Conservation (phyloP, 2,329 filamentous ascomycete species). For the Leptographium galeiforme region DNA sequence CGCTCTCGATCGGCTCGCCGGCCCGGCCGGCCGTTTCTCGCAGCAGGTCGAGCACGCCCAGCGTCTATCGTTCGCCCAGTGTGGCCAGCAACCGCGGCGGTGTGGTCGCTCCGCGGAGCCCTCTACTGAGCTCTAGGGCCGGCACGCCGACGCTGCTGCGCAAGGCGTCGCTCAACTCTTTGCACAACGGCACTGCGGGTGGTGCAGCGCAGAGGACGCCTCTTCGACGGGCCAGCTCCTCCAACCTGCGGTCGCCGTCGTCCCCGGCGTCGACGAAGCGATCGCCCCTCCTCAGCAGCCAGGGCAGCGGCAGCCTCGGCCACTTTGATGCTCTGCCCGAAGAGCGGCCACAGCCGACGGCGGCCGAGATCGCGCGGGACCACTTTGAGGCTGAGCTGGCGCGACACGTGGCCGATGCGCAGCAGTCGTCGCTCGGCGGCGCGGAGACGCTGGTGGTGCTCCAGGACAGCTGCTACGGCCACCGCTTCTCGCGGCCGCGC, state of each 20-base stretch:
- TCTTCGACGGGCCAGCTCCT: conserved; percentile 35
- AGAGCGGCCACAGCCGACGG: conserved; percentile 23
- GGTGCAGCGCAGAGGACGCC: conserved; percentile 11
- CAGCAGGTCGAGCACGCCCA: neutral
- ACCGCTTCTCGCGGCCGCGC: conserved; percentile 75
- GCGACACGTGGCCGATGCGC: conserved; percentile 33
- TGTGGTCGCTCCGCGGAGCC: conserved; percentile 26
- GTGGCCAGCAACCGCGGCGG: conserved; percentile 17
- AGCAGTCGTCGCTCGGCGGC: conserved; percentile 4
- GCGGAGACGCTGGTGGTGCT: conserved; percentile 68
- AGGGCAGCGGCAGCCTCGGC: conserved; percentile 3
- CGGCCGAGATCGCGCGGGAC: conserved; percentile 46
- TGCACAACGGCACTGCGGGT: conserved; percentile 20
- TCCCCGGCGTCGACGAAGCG: conserved; percentile 9
- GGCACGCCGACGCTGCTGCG: conserved; percentile 38
- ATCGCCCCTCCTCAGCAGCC: conserved; percentile 15
- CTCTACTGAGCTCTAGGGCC: conserved; percentile 28
- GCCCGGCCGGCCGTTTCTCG: neutral
- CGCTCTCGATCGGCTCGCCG: conserved; percentile 8
- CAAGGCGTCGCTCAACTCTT: conserved; percentile 44
- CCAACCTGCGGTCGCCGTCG: conserved; percentile 20
- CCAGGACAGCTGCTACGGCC: conserved; percentile 90
- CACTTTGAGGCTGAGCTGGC: conserved; percentile 60
- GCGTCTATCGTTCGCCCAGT: conserved; percentile 22
- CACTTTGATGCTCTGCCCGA: conserved; percentile 6